Evolutionary conservation across 768 basidiomycete species (phyloP).

Genomic region (Boletellus ananiceps): DNA sequence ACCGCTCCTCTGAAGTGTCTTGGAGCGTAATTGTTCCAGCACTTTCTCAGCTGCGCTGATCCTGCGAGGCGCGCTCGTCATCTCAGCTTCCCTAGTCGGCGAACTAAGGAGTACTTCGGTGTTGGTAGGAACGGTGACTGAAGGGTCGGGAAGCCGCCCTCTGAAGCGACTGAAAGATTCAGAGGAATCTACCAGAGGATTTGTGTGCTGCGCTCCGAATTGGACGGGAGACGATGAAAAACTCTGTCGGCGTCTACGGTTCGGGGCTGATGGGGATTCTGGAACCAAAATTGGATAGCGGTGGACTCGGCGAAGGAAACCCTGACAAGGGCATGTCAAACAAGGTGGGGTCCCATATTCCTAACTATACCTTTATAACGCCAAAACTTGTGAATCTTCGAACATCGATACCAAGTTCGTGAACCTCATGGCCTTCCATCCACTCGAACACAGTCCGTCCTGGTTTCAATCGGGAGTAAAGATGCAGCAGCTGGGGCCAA

Average conservation of each 20-base stretch:
- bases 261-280: conserved; percentile 27
- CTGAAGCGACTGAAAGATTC: conserved; percentile 16
- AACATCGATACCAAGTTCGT: conserved; percentile 75
- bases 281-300: conserved; percentile 80
- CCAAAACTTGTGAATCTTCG: conserved; percentile 96
- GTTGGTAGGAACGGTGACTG: conserved; percentile 15
- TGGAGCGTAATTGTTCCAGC: conserved; percentile 57
- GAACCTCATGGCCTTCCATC: conserved; percentile 75
- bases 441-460: conserved; percentile 83
- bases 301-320: conserved; percentile 89
- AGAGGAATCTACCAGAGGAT: conserved; percentile 4
- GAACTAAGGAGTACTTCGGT: conserved; percentile 23
- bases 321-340: conserved; percentile 38
- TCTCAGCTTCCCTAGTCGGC: conserved; percentile 34
- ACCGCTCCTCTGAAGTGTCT: conserved; percentile 48
- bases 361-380: conserved; percentile 76
- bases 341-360: neutral
- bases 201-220: conserved; percentile 7
- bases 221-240: conserved; percentile 21
- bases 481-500: conserved; percentile 81
- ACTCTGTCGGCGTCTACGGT: conserved; percentile 29
- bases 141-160: conserved; percentile 23
- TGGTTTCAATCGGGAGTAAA: conserved; percentile 83
- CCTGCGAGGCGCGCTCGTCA: conserved; percentile 36
- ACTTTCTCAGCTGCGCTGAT: conserved; percentile 67